Percentiles rank a stretch among this genome's conserved stretches.
These are phyloP conservation scores for Suillus occidentalis DNA, from an alignment of 768 basidiomycete genomes.

Conservation along the genomic window DNA sequence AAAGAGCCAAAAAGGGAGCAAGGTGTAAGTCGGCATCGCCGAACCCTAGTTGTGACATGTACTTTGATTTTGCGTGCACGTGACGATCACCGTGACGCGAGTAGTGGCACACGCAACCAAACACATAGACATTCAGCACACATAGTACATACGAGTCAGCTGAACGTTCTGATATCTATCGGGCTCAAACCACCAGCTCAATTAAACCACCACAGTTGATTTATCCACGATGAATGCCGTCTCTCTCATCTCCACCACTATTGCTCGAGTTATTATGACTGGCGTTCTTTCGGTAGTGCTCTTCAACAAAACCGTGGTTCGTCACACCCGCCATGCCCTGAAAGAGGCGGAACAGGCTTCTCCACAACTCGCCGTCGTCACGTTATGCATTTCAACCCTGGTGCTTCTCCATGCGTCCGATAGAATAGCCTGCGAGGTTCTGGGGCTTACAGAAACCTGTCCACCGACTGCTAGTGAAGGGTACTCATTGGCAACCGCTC, in stretches of 20 bases:
- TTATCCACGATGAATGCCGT: neutral
- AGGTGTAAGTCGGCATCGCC: too few species aligned
- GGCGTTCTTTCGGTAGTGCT: neutral
- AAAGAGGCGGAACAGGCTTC: neutral
- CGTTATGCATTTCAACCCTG: neutral
- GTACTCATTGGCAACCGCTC: neutral
- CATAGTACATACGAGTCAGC: neutral
- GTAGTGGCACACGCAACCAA: neutral
- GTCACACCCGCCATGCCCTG: neutral
- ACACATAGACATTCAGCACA: neutral
- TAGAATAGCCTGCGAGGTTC: neutral
- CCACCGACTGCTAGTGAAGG: neutral
- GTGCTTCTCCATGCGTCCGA: neutral
- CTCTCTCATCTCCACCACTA: neutral
- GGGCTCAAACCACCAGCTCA: neutral
- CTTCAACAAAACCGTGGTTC: neutral
- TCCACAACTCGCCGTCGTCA: neutral
- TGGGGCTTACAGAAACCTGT: neutral
- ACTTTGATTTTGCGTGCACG: too few species aligned
- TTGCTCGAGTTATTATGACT: neutral
- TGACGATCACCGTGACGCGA: too few species aligned
- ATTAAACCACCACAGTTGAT: neutral
- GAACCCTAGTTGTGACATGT: too few species aligned
- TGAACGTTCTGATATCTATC: neutral
- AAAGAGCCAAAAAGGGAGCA: too few species aligned